These are phyloP conservation scores for Saccharomycopsis phalli DNA, from an alignment of 1,139 yeast genomes.

Conservation along the genomic window DNA sequence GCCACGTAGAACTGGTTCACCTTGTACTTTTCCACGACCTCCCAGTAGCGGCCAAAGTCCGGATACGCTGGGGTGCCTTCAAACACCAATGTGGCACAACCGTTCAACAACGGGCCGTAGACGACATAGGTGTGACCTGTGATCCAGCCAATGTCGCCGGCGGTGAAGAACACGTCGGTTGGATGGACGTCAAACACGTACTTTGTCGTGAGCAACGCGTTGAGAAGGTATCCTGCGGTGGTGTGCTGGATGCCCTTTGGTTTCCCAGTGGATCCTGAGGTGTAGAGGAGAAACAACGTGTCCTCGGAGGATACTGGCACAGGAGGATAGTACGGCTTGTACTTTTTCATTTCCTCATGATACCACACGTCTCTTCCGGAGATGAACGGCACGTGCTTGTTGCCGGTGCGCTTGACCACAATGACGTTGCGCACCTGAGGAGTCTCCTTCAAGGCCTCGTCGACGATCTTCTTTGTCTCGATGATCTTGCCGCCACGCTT, in stretches of 20 bases:
- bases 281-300: conserved; percentile 86
- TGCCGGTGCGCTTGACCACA: conserved; percentile 83
- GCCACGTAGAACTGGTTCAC: conserved; percentile 98
- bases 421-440: conserved; percentile 76
- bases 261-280: conserved; percentile 96
- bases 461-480: conserved; percentile 87
- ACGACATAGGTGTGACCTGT: conserved; percentile 96
- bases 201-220: conserved; percentile 90
- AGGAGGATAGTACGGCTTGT: conserved; percentile 81
- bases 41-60: conserved; percentile 94
- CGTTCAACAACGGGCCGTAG: conserved; percentile 85
- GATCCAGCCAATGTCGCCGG: conserved; percentile 99
- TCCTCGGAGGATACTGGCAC: conserved; percentile 85
- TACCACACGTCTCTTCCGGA: conserved; percentile 74
- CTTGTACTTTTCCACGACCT: conserved; percentile 83
- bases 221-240: conserved; percentile 89
- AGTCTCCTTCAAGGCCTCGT: conserved; percentile 76
- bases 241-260: conserved; percentile 97
- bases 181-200: conserved; percentile 89
- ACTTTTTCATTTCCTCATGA: conserved; percentile 78
- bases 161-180: conserved; percentile 85
- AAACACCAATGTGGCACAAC: conserved; percentile 85
- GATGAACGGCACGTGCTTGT: conserved; percentile 60
- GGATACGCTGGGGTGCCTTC: conserved; percentile 99
- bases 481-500: conserved; percentile 93